These are phyloP conservation scores for Fusarium burgessii DNA, from an alignment of 2,329 filamentous ascomycete genomes.

Conservation along the genomic window DNA sequence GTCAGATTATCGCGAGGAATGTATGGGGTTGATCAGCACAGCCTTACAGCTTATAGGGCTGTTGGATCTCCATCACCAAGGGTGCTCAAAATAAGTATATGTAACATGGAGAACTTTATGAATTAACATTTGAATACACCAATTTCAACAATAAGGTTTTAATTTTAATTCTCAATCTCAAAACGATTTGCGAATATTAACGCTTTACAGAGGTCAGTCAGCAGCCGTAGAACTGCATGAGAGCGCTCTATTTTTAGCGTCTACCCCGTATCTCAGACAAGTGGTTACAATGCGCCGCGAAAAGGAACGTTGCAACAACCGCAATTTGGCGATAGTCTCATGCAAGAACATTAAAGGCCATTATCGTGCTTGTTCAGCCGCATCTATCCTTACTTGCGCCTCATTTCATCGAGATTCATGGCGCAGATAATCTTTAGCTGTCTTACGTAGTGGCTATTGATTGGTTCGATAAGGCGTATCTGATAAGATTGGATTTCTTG, in stretches of 20 bases:
- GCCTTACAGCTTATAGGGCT: background rate
- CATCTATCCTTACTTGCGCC: background rate
- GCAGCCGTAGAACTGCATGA: background rate
- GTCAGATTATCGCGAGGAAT: background rate
- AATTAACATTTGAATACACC: fast-evolving
- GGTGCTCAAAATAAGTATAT: background rate
- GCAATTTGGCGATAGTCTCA: too few relatives aligned
- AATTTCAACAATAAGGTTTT: fast-evolving
- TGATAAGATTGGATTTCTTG: background rate
- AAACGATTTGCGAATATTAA: background rate
- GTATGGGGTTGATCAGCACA: background rate
- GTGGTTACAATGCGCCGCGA: background rate
- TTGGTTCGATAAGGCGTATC: background rate
- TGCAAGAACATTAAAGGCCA: background rate
- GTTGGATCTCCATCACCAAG: background rate
- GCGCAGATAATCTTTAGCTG: background rate
- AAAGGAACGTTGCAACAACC: background rate
- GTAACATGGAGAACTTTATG: background rate
- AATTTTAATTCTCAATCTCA: background rate
- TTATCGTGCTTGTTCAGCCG: background rate
- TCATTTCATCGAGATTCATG: background rate
- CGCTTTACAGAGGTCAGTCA: fast-evolving
- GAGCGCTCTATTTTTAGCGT: background rate
- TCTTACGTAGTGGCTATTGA: fast-evolving
- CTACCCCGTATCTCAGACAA: background rate